A percentile compares a stretch with the other conserved stretches of the same genome.
Evolutionary conservation across 2,329 filamentous ascomycete species (phyloP).

Genomic region (Aspergillus puulaauensis): DNA sequence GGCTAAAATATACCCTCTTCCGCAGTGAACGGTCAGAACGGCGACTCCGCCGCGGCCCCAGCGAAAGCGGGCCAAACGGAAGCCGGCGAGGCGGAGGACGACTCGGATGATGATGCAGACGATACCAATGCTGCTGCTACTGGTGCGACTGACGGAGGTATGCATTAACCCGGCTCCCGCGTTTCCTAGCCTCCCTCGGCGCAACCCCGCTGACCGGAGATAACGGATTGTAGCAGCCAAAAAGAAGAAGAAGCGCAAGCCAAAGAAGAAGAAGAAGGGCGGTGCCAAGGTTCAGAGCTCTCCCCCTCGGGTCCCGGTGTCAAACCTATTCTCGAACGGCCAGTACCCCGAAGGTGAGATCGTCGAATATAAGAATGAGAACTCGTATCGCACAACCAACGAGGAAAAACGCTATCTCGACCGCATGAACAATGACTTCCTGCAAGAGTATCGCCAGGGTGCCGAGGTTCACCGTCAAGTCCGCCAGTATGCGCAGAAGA

Average conservation of each 20-base stretch:
- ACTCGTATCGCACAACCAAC: constrained; percentile 73
- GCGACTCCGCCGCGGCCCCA: constrained; percentile 33
- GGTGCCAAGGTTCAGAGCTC: constrained; percentile 69
- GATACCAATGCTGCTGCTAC: constrained; percentile 45
- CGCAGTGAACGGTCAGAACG: constrained; percentile 41
- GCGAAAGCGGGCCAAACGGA: constrained; percentile 34
- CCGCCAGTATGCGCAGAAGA: constrained; percentile 76
- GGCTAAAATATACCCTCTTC: constrained; percentile 20
- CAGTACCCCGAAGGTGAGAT: constrained; percentile 77
- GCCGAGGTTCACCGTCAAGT: constrained; percentile 90
- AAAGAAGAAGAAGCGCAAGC: constrained; percentile 84
- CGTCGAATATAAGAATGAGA: constrained; percentile 74
- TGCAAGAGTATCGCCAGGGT: constrained; percentile 77
- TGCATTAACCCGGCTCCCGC: constrained; percentile 12
- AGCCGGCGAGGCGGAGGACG: constrained; percentile 52
- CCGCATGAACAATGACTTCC: constrained; percentile 75
- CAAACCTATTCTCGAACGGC: constrained; percentile 70
- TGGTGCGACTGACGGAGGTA: constrained; percentile 39
- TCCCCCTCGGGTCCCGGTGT: constrained; percentile 72
- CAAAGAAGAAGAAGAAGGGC: constrained; percentile 66
- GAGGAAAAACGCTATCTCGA: constrained; percentile 84
- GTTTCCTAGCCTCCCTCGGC: background rate
- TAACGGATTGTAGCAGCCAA: constrained; percentile 47
- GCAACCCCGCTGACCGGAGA: constrained; percentile 7
- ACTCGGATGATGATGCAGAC: constrained; percentile 56